Conservation (phyloP, 495 filamentous ascomycete genomes). For the Pyrenula massariospora region DNA sequence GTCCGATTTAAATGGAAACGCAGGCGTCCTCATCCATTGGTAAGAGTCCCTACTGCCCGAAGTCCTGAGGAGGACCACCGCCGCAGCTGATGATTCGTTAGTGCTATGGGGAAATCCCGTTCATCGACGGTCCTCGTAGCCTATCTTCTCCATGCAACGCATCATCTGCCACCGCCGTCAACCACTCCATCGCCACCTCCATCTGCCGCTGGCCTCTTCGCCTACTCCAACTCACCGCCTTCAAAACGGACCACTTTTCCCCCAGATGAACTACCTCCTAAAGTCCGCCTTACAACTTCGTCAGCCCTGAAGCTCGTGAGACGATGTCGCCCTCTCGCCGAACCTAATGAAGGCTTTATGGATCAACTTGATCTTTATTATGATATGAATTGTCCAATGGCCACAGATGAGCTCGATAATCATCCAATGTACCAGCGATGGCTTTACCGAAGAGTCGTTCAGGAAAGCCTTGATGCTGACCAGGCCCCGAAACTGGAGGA, state of each 20-base stretch:
- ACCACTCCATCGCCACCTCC: not conserved
- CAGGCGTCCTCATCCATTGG: conserved; percentile 66
- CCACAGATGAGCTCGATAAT: conserved; percentile 35
- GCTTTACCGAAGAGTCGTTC: conserved; percentile 70
- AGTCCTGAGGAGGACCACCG: not conserved
- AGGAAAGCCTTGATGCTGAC: conserved; percentile 56
- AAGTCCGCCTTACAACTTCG: conserved; percentile 34
- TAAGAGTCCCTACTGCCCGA: conserved; percentile 15
- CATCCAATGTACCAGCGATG: conserved; percentile 76
- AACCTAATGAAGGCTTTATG: conserved; percentile 86
- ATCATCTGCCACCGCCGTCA: not conserved
- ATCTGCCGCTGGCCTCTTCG: not conserved
- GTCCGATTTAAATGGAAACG: conserved; percentile 32
- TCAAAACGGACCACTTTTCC: not conserved
- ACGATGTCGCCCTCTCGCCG: conserved; percentile 56
- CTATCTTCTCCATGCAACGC: conserved; percentile 50
- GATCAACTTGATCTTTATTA: conserved; percentile 77
- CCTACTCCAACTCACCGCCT: not conserved
- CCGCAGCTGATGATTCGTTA: conserved; percentile 22
- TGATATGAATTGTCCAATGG: conserved; percentile 64
- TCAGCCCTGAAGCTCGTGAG: conserved; percentile 53
- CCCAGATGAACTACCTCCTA: conserved; percentile 1
- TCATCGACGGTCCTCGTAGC: conserved; percentile 76
- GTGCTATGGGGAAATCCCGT: conserved; percentile 93
- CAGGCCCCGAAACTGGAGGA: conserved; percentile 60